phyloP scores from a whole-genome alignment of 805 yeast species.

The Spencermartinsiella europaea region DNA sequence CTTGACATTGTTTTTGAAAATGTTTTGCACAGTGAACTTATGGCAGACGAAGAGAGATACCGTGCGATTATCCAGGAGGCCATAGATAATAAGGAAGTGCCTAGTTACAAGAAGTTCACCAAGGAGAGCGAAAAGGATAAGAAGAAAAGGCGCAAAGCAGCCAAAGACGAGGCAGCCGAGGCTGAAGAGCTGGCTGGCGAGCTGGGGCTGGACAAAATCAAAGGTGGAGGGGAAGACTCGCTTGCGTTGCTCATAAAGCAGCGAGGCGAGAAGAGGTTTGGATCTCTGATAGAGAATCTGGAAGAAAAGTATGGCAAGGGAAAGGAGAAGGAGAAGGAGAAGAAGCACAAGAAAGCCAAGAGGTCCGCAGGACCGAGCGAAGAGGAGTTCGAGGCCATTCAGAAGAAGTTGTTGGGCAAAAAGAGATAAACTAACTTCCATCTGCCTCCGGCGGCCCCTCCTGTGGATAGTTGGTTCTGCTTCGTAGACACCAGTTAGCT shows the following conservation, averaged over 20 bases:
- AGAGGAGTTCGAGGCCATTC: not conserved
- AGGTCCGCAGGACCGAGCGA: not conserved
- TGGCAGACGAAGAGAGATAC: conserved; percentile 57
- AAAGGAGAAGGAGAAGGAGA: conserved; percentile 11
- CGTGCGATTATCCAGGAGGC: conserved; percentile 46
- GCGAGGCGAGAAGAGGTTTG: conserved; percentile 27
- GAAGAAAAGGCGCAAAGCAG: conserved; percentile 42
- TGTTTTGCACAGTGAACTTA: conserved; percentile 71
- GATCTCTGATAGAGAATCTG: conserved; percentile 26
- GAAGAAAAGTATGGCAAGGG: conserved; percentile 31
- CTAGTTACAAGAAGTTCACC: conserved; percentile 42
- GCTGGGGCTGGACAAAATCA: conserved; percentile 40
- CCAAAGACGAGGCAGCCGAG: conserved; percentile 38
- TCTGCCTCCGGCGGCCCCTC: too few relatives aligned
- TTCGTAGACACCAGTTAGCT: too few relatives aligned
- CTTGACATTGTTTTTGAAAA: conserved; percentile 64
- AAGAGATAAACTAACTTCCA: too few relatives aligned
- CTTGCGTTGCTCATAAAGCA: conserved; percentile 35
- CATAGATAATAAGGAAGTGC: conserved; percentile 36
- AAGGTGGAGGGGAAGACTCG: conserved; percentile 25
- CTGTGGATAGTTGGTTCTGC: too few relatives aligned
- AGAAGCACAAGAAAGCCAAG: not conserved
- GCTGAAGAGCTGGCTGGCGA: conserved; percentile 58
- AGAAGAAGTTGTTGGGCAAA: not conserved
- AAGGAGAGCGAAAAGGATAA: conserved; percentile 42